These are phyloP conservation scores for Ophiocordyceps sinensis DNA, from an alignment of 2,329 filamentous ascomycete genomes.

Conservation along the genomic window DNA sequence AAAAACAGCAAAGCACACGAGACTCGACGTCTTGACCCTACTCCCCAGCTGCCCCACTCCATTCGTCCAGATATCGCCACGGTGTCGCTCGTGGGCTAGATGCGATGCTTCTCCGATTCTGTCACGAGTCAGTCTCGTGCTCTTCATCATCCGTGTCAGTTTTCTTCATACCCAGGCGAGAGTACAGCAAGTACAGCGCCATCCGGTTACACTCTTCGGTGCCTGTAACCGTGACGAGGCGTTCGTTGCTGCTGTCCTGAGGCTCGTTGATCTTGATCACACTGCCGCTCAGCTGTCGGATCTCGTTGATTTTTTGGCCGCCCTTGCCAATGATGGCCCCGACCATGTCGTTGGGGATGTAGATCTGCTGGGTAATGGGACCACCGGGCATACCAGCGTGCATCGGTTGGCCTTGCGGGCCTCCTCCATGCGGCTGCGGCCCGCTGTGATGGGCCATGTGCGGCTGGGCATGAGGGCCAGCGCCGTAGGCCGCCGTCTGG, in stretches of 20 bases:
- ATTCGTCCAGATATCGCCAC: neutral
- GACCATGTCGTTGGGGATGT: conserved; percentile 98
- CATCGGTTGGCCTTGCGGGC: conserved; percentile 61
- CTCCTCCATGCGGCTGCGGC: conserved; percentile 44
- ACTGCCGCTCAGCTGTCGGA: conserved; percentile 88
- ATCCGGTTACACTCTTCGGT: conserved; percentile 98
- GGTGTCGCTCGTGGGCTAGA: conserved; percentile 10
- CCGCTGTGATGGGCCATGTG: conserved; percentile 48
- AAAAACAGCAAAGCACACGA: too few species aligned
- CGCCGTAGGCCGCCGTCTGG: conserved; percentile 63
- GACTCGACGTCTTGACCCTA: too few species aligned
- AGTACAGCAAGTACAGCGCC: conserved; percentile 99
- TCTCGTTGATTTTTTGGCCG: conserved; percentile 98
- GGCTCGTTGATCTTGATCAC: conserved; percentile 99
- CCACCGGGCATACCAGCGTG: conserved; percentile 42
- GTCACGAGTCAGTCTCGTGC: conserved; percentile 6
- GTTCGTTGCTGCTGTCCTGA: conserved; percentile 97
- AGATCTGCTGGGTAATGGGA: conserved; percentile 93
- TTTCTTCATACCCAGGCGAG: conserved; percentile 62
- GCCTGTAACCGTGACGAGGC: conserved; percentile 90
- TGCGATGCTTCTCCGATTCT: conserved; percentile 32
- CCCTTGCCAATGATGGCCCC: conserved; percentile 98
- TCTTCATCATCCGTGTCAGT: neutral
- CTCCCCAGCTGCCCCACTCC: neutral
- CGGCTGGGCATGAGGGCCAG: conserved; percentile 61